These are phyloP conservation scores for Phytophthora fragariaefolia DNA, from an alignment of 352 stramenopile species.

Conservation along the genomic window DNA sequence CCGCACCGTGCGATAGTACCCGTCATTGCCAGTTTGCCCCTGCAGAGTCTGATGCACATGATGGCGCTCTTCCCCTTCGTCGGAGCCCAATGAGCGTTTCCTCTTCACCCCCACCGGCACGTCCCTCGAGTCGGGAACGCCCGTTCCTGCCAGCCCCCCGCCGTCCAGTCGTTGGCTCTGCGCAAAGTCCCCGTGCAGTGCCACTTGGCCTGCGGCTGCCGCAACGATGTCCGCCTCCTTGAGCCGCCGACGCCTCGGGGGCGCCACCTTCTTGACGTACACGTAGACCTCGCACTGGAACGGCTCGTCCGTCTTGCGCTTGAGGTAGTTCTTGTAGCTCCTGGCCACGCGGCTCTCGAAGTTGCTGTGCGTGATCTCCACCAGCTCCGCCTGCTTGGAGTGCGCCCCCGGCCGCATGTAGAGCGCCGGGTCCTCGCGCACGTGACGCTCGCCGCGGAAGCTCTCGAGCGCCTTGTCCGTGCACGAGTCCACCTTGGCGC, in stretches of 20 bases:
- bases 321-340: conserved; percentile 83
- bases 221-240: conserved; percentile 16
- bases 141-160: conserved; percentile 14
- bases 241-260: conserved; percentile 21
- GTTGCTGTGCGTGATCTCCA: conserved; percentile 66
- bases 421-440: conserved; percentile 69
- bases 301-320: conserved; percentile 58
- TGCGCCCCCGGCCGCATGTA: conserved; percentile 81
- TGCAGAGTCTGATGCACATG: conserved; percentile 19
- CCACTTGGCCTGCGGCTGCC: conserved; percentile 1
- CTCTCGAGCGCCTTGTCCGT: conserved; percentile 61
- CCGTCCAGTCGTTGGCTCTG: conserved; percentile 19
- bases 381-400: conserved; percentile 84
- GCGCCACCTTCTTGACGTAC: conserved; percentile 70
- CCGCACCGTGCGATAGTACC: conserved; percentile 66
- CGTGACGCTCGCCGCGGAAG: conserved; percentile 47
- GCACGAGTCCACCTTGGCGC: conserved; percentile 67
- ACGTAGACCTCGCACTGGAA: conserved; percentile 81
- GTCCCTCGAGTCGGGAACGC: neutral
- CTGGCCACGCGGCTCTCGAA: conserved; percentile 75
- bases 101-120: conserved; percentile 23
- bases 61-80: conserved; percentile 24
- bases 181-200: conserved; percentile 13
- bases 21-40: conserved; percentile 19
- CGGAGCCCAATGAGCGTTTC: conserved; percentile 25